Evolutionary conservation across 1,284 basidiomycete species (phyloP), one percentile per base, ranked within the genome.

Genomic region (Wolfiporia cocos): DNA sequence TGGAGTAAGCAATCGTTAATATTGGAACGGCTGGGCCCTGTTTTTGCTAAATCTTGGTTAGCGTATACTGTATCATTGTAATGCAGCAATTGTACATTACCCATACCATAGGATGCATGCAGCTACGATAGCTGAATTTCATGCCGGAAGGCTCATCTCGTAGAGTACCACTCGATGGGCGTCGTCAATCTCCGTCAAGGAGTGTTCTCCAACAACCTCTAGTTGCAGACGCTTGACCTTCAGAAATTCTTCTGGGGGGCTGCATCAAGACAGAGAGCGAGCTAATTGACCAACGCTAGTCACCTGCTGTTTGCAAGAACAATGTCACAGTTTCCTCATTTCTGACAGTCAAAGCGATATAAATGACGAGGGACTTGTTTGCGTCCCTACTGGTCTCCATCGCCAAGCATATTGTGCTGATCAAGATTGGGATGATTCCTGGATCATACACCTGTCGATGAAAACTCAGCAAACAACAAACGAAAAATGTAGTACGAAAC

Each of bases 361-460:
- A 53, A 2, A 74, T 78, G 9, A 49, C 20, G 1, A 39, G 31
- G 17, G 50, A 46, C 51, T 65, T 32, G 46, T 47, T 21, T 10
- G 40, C 19, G 39, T 38, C 4, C 5, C 26, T 42, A 15, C 35
- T 48, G 35, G 46, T 50, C 49, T 42, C 49, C n/a, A 85, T 59
- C n/a, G 69, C 68, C n/a, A 78, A 53, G 36, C 49, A 53, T 5
- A 89, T 57, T 2, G 73, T 71, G 3, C 67, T 62, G 1, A 79
- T 67, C 3, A 89, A 66, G 0, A 78, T 63, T 4, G 74, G 70
- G 30, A 87, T 72, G 34, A 86, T 66, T 10, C 58, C 59, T 3
- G 81, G 78, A 51, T 87, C 82, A 51, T 82, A 89, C 3, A 85
- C 75, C 86, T 89, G 41, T 23, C 19, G 2, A 18, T 32, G 15